Base-by-base conservation (phyloP, 2,329 filamentous ascomycete genomes). In the Penicillium sp. region DNA sequence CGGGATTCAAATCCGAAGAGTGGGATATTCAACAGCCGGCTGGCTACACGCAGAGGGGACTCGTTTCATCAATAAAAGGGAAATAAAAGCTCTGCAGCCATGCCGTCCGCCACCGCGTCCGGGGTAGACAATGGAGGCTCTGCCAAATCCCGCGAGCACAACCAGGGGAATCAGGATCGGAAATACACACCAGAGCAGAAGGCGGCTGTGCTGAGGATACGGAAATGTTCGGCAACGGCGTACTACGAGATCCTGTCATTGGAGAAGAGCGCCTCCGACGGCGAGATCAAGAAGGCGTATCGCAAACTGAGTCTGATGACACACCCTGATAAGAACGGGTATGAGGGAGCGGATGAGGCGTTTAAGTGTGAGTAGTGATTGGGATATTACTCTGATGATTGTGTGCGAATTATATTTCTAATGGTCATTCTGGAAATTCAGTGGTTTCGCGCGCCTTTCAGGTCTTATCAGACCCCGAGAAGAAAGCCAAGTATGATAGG, bases 261-360 rank as follows among this genome's bases (percentile, higher is more conserved):
- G n/a, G n/a, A 22, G 72, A 95, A 42, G 79, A 84, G 60, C 75
- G 76, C 55, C 82, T 85, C 82, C 43, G 91, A 97, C 60, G 70
- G 77, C 54, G 91, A 97, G 64, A 89, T 98, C 67, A 98, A 97
- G 71, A 97, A 97, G 75, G 91, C 93, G 6, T 98, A 98, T 73
- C 82, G 91, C 64, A 97, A 95, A 73, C 79, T 93, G 67, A 93
- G 87, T 66, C 75, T 98, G 63, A 77, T 97, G 64, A 98, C 93
- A 52, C 93, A 98, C 76, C 93, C 93, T 56, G 93, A 98, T 76
- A 98, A 98, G 77, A 98, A 98, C 77, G 90, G 90, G 44, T 90
- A 96, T 68, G 84, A 91, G 32, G 83, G 94, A 53, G 91, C 93
- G 48, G 93, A 96, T 68, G 93, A 98, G 74, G 93, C 93, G 29